Conservation (phyloP, 345 rosid species). For the Conringia planisiliqua region DNA sequence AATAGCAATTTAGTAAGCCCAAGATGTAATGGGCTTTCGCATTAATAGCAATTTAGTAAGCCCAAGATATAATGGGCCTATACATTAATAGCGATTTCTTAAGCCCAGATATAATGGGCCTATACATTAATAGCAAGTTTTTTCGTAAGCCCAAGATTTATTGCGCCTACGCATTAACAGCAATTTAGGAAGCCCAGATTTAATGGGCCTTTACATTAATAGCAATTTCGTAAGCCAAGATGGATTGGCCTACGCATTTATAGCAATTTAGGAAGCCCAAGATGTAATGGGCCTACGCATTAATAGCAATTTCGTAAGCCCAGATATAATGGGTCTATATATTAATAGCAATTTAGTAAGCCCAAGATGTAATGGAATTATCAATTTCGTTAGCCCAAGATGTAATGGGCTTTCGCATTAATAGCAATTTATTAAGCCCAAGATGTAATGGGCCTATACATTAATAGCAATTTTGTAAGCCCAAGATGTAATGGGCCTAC, state of each 20-base stretch:
- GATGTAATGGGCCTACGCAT: too few species aligned
- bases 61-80: background rate
- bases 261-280: too few species aligned
- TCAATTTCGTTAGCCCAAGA: background rate
- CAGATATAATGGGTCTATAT: background rate
- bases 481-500: background rate
- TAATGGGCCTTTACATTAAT: background rate
- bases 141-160: background rate
- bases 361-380: background rate
- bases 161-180: background rate
- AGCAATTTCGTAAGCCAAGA: background rate
- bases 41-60: background rate
- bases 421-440: slow-evolving; percentile 1
- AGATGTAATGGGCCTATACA: background rate
- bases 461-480: background rate
- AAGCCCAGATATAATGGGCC: background rate
- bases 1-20: background rate
- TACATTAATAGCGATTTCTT: background rate
- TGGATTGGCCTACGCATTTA: background rate
- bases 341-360: background rate
- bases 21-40: background rate
- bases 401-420: background rate
- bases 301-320: background rate
- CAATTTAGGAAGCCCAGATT: background rate
- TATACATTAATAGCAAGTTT: background rate